A percentile compares a stretch with the other conserved stretches of the same genome.
Conservation (phyloP, 2,329 filamentous ascomycete genomes). For the Talaromyces islandicus region DNA sequence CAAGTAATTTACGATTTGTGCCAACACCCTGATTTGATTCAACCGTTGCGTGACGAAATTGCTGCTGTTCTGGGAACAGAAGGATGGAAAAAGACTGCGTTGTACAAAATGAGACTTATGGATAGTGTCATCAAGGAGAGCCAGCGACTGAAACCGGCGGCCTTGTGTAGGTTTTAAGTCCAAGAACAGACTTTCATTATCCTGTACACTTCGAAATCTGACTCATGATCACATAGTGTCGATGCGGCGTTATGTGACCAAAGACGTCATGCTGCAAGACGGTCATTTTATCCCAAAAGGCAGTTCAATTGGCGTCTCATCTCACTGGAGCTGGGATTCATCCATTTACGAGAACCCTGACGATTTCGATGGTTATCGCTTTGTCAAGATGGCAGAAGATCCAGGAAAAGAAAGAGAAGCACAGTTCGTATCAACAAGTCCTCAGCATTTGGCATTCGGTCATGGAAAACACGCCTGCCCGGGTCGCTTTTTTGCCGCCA, state of each 20-base stretch:
- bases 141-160: constrained; percentile 15
- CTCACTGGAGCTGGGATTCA: constrained; percentile 17
- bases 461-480: constrained; percentile 48
- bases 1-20: constrained; percentile 8
- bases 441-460: constrained; percentile 50
- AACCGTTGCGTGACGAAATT: constrained; percentile 6
- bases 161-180: constrained; percentile 11
- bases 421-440: constrained; percentile 50
- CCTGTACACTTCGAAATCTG: neutral
- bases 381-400: constrained; percentile 36
- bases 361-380: constrained; percentile 47
- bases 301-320: constrained; percentile 25
- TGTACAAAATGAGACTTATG: constrained; percentile 13
- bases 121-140: constrained; percentile 21
- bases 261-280: constrained; percentile 23
- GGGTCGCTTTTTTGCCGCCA: constrained; percentile 25
- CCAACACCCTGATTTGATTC: constrained; percentile 5
- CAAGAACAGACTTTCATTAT: neutral
- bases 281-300: constrained; percentile 44
- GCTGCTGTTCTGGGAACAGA: neutral
- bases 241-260: constrained; percentile 11
- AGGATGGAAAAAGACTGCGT: constrained; percentile 1
- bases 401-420: constrained; percentile 29
- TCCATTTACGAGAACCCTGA: constrained; percentile 41
- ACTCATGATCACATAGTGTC: constrained; percentile 8